Evolutionary conservation across 2,329 filamentous ascomycete genomes (phyloP).

Genomic region (Didymella glomerata): DNA sequence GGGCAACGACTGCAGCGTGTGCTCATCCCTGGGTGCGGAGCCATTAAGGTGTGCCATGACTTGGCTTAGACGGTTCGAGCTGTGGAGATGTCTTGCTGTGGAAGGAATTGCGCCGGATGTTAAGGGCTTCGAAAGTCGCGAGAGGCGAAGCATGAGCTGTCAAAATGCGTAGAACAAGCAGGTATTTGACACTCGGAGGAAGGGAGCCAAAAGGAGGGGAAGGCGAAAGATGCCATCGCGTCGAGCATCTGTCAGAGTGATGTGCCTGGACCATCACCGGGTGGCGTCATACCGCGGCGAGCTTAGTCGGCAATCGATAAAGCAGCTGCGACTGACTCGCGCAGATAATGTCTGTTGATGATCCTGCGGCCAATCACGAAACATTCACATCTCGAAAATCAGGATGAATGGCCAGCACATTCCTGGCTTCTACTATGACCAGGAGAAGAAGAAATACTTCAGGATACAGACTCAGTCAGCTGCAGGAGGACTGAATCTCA

Average conservation of each 20-base stretch:
- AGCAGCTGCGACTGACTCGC: slow-evolving; percentile 29
- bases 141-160: slow-evolving; percentile 31
- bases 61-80: slow-evolving; percentile 51
- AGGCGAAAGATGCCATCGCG: slow-evolving; percentile 26
- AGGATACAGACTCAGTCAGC: slow-evolving; percentile 52
- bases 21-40: slow-evolving; percentile 31
- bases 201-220: slow-evolving; percentile 14
- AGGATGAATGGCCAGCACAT: slow-evolving; percentile 54
- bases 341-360: slow-evolving; percentile 11
- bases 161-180: not conserved
- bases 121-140: slow-evolving; percentile 16
- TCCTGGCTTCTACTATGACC: slow-evolving; percentile 60
- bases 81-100: slow-evolving; percentile 22
- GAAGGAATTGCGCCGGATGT: slow-evolving; percentile 4
- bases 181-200: not conserved
- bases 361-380: slow-evolving; percentile 16
- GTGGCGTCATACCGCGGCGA: slow-evolving; percentile 33
- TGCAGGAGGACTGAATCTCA: slow-evolving; percentile 44
- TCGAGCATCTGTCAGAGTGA: slow-evolving; percentile 31
- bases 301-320: slow-evolving; percentile 29
- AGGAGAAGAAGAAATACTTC: slow-evolving; percentile 61
- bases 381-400: slow-evolving; percentile 3
- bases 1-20: slow-evolving; percentile 62
- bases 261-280: slow-evolving; percentile 25
- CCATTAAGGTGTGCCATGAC: slow-evolving; percentile 56